These are phyloP conservation scores for Mycena pura DNA, from an alignment of 768 basidiomycete genomes.

Conservation along the genomic window DNA sequence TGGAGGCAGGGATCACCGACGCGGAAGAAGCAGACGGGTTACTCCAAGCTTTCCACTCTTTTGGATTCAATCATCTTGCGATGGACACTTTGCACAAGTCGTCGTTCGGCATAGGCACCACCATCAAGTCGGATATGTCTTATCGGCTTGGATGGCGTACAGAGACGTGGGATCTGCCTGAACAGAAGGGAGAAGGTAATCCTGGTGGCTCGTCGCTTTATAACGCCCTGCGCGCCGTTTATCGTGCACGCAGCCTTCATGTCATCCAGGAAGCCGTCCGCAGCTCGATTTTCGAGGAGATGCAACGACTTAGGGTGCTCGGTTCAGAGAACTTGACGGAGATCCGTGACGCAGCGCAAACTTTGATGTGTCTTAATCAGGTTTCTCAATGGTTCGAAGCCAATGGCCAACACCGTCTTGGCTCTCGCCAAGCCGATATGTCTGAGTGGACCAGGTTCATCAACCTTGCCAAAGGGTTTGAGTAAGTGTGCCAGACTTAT, in stretches of 20 bases:
- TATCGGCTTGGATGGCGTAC: conserved; percentile 94
- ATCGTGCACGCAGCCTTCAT: conserved; percentile 71
- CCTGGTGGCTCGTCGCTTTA: conserved; percentile 75
- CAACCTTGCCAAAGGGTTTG: conserved; percentile 61
- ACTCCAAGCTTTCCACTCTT: conserved; percentile 81
- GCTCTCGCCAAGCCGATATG: conserved; percentile 39
- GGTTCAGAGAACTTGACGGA: conserved; percentile 84
- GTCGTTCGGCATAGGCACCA: conserved; percentile 39
- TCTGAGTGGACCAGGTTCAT: conserved; percentile 51
- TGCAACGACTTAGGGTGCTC: conserved; percentile 65
- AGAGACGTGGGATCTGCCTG: conserved; percentile 93
- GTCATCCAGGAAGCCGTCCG: conserved; percentile 57
- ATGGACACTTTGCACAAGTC: conserved; percentile 63
- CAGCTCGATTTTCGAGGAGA: conserved; percentile 62
- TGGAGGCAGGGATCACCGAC: conserved; percentile 64
- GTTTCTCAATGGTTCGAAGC: conserved; percentile 65
- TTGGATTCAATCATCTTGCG: conserved; percentile 92
- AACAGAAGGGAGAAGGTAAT: conserved; percentile 49
- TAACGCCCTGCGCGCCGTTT: conserved; percentile 78
- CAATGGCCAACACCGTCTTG: conserved; percentile 41
- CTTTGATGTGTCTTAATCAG: conserved; percentile 84
- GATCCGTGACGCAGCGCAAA: conserved; percentile 70
- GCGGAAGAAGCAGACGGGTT: conserved; percentile 65
- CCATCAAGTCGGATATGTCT: conserved; percentile 53
- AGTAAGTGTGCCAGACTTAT: conserved; percentile 53